phyloP scores from a whole-genome alignment of 2,329 filamentous ascomycete species.

The Penicillium griseofulvum region DNA sequence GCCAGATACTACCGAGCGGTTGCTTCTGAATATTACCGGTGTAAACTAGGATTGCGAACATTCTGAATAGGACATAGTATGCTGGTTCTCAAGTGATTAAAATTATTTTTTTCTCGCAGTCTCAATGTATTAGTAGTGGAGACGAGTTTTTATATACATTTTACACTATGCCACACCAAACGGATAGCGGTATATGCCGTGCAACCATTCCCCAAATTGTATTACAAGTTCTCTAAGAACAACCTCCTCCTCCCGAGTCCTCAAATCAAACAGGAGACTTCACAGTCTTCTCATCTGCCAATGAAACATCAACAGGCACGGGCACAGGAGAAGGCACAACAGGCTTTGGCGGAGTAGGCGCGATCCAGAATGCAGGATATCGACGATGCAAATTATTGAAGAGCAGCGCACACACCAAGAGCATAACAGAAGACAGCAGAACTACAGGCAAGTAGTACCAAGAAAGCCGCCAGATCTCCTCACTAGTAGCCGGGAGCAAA shows the following conservation, averaged over 20 bases:
- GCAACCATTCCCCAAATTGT: too few relatives aligned
- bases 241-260: not conserved
- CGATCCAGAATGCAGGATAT: slow-evolving; percentile 35
- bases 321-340: not conserved
- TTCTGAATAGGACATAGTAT: too few relatives aligned
- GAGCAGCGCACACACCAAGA: slow-evolving; percentile 28
- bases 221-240: not conserved
- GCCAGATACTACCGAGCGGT: too few relatives aligned
- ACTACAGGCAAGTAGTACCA: slow-evolving; percentile 35
- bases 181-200: not conserved
- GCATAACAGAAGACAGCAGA: slow-evolving; percentile 30
- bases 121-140: not conserved
- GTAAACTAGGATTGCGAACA: not conserved
- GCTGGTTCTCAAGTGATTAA: not conserved
- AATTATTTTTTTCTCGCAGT: too few relatives aligned
- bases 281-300: not conserved
- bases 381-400: slow-evolving; percentile 34
- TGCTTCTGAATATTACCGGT: not conserved
- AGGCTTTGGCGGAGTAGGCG: slow-evolving; percentile 17
- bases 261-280: not conserved
- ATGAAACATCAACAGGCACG: not conserved
- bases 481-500: slow-evolving; percentile 29
- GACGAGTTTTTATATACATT: not conserved
- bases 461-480: slow-evolving; percentile 29
- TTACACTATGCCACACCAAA: not conserved